phyloP scores from a whole-genome alignment of 192 early-diverging fungal species.

The Podila minutissima region DNA sequence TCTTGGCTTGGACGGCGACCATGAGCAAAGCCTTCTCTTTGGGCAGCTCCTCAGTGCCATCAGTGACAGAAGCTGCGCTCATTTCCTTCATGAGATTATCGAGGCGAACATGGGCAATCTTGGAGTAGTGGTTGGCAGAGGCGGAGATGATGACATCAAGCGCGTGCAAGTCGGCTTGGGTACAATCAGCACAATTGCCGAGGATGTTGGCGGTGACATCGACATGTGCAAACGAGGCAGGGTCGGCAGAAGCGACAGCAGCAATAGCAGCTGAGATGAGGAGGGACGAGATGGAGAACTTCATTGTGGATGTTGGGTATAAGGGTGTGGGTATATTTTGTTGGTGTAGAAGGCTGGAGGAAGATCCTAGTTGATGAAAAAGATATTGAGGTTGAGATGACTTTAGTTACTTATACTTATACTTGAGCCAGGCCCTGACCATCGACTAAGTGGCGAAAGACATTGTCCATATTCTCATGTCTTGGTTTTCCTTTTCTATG shows the following conservation, averaged over 20 bases:
- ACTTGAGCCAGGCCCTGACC: too few species aligned
- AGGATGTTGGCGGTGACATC: not conserved
- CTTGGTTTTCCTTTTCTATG: too few species aligned
- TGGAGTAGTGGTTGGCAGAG: constrained; percentile 5
- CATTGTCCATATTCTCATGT: too few species aligned
- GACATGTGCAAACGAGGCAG: not conserved
- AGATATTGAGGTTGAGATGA: too few species aligned
- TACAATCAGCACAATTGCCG: not conserved
- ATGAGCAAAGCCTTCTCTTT: constrained; percentile 15
- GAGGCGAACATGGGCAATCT: constrained; percentile 10
- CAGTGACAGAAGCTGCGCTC: constrained; percentile 13
- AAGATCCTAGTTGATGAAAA: not conserved
- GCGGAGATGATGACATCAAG: constrained; percentile 14
- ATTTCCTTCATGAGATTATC: constrained; percentile 12
- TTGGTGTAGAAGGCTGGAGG: not conserved
- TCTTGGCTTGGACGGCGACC: constrained; percentile 9
- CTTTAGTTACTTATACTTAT: too few species aligned
- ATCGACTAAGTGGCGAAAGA: too few species aligned
- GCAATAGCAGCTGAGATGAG: constrained; percentile 28
- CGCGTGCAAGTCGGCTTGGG: not conserved
- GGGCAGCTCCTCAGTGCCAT: constrained; percentile 11
- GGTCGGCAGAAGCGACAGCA: constrained; percentile 8
- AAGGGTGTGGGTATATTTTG: not conserved
- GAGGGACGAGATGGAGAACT: constrained; percentile 15
- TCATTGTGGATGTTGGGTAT: constrained; percentile 2